Percentiles rank a stretch among this genome's conserved stretches.
Evolutionary conservation across 2,329 filamentous ascomycete genomes (phyloP).

Genomic region (Beauveria australis): DNA sequence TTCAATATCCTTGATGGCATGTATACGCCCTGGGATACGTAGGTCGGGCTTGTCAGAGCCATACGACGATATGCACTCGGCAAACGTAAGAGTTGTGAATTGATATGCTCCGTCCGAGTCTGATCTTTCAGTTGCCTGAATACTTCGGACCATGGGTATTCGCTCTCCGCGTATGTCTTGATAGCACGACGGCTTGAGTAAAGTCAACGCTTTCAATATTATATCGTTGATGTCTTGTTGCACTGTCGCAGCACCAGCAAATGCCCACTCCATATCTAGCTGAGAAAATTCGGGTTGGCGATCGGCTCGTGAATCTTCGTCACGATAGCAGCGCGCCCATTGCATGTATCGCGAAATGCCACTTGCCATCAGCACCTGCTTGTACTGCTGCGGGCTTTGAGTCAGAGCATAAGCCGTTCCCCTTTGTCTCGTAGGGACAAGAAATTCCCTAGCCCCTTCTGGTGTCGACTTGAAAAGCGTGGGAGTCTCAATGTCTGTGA

Average conservation of each 20-base stretch:
- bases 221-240: constrained; percentile 29
- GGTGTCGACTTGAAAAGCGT: constrained; percentile 95
- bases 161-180: constrained; percentile 41
- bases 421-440: constrained; percentile 74
- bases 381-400: constrained; percentile 97
- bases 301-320: constrained; percentile 88
- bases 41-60: constrained; percentile 92
- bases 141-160: constrained; percentile 24
- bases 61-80: constrained; percentile 61
- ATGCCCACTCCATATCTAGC: constrained; percentile 92
- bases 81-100: constrained; percentile 28
- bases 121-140: constrained; percentile 12
- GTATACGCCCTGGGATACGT: constrained; percentile 61
- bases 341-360: constrained; percentile 81
- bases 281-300: constrained; percentile 88
- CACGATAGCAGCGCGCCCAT: constrained; percentile 88
- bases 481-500: constrained; percentile 82
- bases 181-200: constrained; percentile 46
- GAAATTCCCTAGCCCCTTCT: constrained; percentile 88
- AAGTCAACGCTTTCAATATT: constrained; percentile 21
- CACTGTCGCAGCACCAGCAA: constrained; percentile 48
- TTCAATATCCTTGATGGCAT: constrained; percentile 51
- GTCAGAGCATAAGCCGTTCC: constrained; percentile 83
- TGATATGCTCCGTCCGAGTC: constrained; percentile 18
- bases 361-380: constrained; percentile 92